phyloP scores from a whole-genome alignment of 495 filamentous ascomycete species.

The Articulospora tetracladia region DNA sequence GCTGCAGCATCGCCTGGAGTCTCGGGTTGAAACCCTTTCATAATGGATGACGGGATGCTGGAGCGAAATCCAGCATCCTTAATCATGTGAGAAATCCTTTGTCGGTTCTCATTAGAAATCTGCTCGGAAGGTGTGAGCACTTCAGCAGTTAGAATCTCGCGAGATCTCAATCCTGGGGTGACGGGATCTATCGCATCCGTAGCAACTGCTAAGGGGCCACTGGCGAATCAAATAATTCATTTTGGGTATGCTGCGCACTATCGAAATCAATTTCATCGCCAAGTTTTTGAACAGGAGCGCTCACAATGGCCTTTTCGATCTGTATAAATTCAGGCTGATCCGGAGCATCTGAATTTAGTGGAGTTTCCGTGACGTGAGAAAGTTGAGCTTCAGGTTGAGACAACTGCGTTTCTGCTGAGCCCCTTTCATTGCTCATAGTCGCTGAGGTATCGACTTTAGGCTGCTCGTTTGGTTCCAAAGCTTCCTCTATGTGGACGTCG shows the following conservation, averaged over 20 bases:
- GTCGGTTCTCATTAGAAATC: slow-evolving; percentile 24
- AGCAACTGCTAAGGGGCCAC: background rate
- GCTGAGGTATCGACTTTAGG: background rate
- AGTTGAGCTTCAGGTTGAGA: slow-evolving; percentile 29
- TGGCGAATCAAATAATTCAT: background rate
- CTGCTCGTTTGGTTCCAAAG: background rate
- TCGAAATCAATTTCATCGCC: background rate
- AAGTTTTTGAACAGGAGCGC: background rate
- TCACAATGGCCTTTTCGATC: background rate
- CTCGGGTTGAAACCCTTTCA: slow-evolving; percentile 23
- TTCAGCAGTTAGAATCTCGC: background rate
- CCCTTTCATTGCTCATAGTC: slow-evolving; percentile 26
- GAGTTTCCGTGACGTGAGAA: slow-evolving; percentile 28
- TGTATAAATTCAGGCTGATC: slow-evolving; percentile 3
- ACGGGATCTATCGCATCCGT: background rate
- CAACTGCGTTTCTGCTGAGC: slow-evolving; percentile 41
- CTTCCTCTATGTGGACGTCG: slow-evolving; percentile 14
- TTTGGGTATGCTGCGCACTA: background rate
- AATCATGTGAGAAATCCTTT: slow-evolving; percentile 34
- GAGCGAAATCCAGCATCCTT: slow-evolving; percentile 38
- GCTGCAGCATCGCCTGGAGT: slow-evolving; percentile 11
- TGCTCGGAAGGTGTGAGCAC: background rate
- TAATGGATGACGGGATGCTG: slow-evolving; percentile 28
- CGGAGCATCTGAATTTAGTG: slow-evolving; percentile 17
- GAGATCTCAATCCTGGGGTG: background rate